These are phyloP conservation scores for Pyrus pyrifolia DNA, from an alignment of 306 rosid species.

Conservation along the genomic window DNA sequence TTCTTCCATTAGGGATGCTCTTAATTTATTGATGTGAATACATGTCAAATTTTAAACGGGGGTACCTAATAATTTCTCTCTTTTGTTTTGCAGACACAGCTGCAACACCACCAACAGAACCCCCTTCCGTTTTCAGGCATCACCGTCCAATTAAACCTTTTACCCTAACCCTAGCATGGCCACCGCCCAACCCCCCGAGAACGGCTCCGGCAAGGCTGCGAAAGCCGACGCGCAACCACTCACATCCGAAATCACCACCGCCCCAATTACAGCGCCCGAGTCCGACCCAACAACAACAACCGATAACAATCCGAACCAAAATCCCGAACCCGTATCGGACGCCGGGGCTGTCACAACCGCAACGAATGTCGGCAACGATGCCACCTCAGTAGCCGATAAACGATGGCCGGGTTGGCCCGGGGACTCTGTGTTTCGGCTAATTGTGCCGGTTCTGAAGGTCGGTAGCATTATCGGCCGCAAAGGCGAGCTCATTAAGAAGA, in stretches of 20 bases:
- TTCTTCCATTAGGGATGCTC: no score
- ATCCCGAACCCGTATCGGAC: constrained; percentile 18
- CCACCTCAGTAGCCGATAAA: constrained; percentile 35
- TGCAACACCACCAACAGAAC: neutral
- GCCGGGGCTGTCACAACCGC: constrained; percentile 6
- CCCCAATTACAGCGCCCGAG: constrained; percentile 1
- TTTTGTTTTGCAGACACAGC: neutral
- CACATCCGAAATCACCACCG: neutral
- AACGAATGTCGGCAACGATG: neutral
- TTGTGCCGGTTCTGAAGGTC: constrained; percentile 83
- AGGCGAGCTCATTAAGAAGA: constrained; percentile 88
- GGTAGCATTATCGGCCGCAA: constrained; percentile 94
- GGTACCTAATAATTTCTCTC: no score
- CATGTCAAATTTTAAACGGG: no score
- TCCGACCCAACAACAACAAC: constrained; percentile 6
- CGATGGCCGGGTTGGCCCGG: constrained; percentile 99
- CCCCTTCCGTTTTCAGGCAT: neutral
- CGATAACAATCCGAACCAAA: neutral
- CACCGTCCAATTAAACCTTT: neutral
- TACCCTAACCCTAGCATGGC: constrained; percentile 43
- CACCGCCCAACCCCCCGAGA: constrained; percentile 33
- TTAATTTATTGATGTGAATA: no score
- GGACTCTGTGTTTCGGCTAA: constrained; percentile 72
- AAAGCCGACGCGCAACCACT: constrained; percentile 5
- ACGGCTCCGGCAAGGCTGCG: constrained; percentile 31